phyloP scores from a whole-genome alignment of 805 yeast genomes.

The Debaryomyces castellii region DNA sequence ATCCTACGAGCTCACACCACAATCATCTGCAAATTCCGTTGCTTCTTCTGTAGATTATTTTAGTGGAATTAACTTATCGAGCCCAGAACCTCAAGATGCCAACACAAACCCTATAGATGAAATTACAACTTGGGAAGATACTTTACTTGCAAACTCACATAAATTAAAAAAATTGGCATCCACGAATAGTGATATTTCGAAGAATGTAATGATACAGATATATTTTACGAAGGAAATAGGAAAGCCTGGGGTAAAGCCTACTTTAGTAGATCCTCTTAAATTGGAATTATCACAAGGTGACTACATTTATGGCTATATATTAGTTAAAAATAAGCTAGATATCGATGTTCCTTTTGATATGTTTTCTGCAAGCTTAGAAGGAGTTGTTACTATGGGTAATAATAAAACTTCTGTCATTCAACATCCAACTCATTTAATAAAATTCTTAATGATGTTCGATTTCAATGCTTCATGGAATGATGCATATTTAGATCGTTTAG shows the following conservation, averaged over 20 bases:
- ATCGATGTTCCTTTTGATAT: slow-evolving; percentile 36
- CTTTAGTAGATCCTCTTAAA: slow-evolving; percentile 27
- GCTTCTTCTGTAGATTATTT: slow-evolving; percentile 18
- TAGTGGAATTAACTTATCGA: slow-evolving; percentile 13
- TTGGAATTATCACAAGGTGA: slow-evolving; percentile 37
- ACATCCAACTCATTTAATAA: slow-evolving; percentile 18
- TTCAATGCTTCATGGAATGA: slow-evolving; percentile 43
- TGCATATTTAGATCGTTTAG: slow-evolving; percentile 29
- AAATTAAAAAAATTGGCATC: slow-evolving; percentile 30
- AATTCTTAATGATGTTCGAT: slow-evolving; percentile 41
- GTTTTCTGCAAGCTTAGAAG: slow-evolving; percentile 40
- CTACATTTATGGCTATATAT: slow-evolving; percentile 35
- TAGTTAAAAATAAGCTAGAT: slow-evolving; percentile 26
- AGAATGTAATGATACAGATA: slow-evolving; percentile 26
- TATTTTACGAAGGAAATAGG: slow-evolving; percentile 35
- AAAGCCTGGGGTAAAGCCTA: slow-evolving; percentile 29
- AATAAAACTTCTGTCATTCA: slow-evolving; percentile 17
- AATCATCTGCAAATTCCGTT: slow-evolving; percentile 9
- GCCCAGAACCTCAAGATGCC: slow-evolving; percentile 8
- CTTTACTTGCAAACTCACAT: slow-evolving; percentile 35
- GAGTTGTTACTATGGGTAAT: slow-evolving; percentile 25
- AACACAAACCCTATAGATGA: slow-evolving; percentile 11
- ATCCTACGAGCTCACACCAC: slow-evolving; percentile 29
- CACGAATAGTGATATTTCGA: slow-evolving; percentile 26
- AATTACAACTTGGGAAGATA: slow-evolving; percentile 29